Evolutionary conservation across 768 basidiomycete species (phyloP).

Genomic region (Lactarius sp.): DNA sequence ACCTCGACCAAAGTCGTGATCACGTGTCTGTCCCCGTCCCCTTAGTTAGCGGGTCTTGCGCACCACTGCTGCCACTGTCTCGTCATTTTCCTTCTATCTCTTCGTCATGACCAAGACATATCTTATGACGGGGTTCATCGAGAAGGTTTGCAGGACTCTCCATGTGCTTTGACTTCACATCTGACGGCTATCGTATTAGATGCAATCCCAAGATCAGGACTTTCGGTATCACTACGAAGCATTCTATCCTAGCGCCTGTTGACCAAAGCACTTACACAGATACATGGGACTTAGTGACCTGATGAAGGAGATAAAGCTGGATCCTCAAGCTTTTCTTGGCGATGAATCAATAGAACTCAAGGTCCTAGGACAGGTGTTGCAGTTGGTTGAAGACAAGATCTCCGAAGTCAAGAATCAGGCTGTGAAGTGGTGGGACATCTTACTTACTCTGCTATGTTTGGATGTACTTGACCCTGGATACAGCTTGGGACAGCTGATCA

Average conservation of each 20-base stretch:
- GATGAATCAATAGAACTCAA: constrained; percentile 86
- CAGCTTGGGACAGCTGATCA: constrained; percentile 87
- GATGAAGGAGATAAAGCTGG: constrained; percentile 80
- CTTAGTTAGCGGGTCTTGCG: not conserved
- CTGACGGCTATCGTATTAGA: constrained; percentile 41
- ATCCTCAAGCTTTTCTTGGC: constrained; percentile 67
- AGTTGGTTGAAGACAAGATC: constrained; percentile 88
- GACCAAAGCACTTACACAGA: constrained; percentile 39
- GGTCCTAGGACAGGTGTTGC: constrained; percentile 77
- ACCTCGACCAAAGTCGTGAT: not conserved
- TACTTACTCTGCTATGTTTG: not conserved
- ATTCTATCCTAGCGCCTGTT: constrained; percentile 20
- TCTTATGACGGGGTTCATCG: constrained; percentile 77
- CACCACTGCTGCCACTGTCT: not conserved
- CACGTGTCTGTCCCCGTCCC: too few relatives aligned
- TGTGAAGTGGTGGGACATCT: constrained; percentile 73
- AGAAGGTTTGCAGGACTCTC: constrained; percentile 49
- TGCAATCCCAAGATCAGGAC: constrained; percentile 89
- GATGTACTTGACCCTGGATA: not conserved
- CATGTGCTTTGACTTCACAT: not conserved
- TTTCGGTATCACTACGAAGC: constrained; percentile 54
- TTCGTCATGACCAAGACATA: constrained; percentile 77
- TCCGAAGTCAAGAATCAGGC: constrained; percentile 98
- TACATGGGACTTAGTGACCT: constrained; percentile 97
- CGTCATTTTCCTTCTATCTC: constrained; percentile 2